phyloP scores from a whole-genome alignment of 2,329 filamentous ascomycete genomes.

The Pezicula neosporulosa region DNA sequence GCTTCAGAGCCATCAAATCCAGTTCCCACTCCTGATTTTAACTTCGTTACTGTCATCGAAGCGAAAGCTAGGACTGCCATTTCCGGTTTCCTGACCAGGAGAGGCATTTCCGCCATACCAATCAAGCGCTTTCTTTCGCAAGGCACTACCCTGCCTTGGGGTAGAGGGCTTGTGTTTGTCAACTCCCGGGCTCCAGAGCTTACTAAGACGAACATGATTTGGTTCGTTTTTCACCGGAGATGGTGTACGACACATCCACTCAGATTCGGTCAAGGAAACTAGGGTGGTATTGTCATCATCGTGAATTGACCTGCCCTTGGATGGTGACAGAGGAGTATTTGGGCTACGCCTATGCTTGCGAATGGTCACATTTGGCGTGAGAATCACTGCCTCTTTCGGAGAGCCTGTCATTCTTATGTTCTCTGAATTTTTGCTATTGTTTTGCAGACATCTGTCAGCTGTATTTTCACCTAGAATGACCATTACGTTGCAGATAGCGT shows the following conservation, averaged over 20 bases:
- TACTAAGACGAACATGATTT: neutral
- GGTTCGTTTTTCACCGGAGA: constrained; percentile 8
- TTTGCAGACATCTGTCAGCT: too few relatives aligned
- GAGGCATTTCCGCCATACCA: constrained; percentile 1
- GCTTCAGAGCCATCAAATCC: constrained; percentile 7
- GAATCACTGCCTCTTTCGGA: neutral
- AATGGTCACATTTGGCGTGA: neutral
- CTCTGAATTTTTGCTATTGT: constrained; percentile 1
- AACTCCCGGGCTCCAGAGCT: constrained; percentile 3
- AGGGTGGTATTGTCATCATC: constrained; percentile 6
- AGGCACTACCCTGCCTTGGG: neutral
- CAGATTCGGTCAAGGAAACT: constrained; percentile 18
- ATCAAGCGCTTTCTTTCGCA: constrained; percentile 1
- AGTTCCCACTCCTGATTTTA: constrained; percentile 8
- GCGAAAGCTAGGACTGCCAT: neutral
- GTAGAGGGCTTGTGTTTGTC: neutral
- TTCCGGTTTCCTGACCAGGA: neutral
- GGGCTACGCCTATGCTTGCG: neutral
- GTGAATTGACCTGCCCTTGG: neutral
- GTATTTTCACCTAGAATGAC: too few relatives aligned
- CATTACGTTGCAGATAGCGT: too few relatives aligned
- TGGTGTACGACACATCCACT: constrained; percentile 23
- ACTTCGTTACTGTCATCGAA: neutral
- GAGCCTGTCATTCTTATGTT: neutral
- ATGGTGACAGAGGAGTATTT: neutral